These are phyloP conservation scores for Neurospora sp. DNA, from an alignment of 495 filamentous ascomycete genomes.

Conservation along the genomic window DNA sequence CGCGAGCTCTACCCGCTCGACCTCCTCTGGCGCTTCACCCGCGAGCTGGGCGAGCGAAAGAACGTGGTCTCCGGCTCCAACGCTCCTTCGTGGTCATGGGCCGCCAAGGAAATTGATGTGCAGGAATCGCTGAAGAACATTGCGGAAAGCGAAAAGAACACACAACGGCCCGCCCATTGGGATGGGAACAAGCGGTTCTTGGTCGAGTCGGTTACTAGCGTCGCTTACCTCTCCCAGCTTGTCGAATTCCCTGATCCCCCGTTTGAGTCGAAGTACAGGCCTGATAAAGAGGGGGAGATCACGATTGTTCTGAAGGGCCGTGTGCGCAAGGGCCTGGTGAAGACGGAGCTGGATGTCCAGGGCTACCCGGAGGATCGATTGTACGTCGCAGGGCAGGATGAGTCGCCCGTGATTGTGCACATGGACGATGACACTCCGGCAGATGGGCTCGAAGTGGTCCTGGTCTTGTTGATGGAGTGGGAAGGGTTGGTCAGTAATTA, in stretches of 20 bases:
- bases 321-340: not conserved
- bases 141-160: not conserved
- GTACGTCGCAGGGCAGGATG: not conserved
- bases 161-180: not conserved
- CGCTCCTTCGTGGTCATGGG: not conserved
- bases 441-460: not conserved
- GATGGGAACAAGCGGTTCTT: not conserved
- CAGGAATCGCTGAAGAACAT: not conserved
- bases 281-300: not conserved
- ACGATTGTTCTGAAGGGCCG: not conserved
- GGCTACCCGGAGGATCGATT: not conserved
- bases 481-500: not conserved
- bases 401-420: not conserved
- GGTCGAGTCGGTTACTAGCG: not conserved
- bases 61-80: not conserved
- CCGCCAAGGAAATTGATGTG: not conserved
- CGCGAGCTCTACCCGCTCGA: conserved; percentile 3
- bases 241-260: not conserved
- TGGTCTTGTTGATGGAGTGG: not conserved
- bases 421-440: not conserved
- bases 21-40: conserved; percentile 3
- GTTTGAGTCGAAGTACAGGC: not conserved
- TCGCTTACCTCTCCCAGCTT: not conserved
- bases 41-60: not conserved
- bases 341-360: not conserved